Evolutionary conservation across 345 rosid species (phyloP).

Genomic region (Lepidium aucheri): DNA sequence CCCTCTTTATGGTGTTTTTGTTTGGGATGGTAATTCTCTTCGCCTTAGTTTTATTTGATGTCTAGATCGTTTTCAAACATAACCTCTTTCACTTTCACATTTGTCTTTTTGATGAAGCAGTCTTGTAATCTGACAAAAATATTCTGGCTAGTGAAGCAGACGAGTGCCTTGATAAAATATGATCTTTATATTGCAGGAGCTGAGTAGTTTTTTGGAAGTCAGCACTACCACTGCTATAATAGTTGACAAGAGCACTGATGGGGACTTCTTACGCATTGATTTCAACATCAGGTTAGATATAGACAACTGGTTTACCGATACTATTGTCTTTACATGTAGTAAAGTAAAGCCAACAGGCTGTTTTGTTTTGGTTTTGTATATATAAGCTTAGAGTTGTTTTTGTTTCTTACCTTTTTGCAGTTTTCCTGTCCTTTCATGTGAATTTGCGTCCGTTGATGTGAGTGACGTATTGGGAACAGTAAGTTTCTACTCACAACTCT

Average conservation of each 20-base stretch:
- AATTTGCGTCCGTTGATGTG: slow-evolving; percentile 93
- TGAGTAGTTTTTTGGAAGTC: slow-evolving; percentile 67
- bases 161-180: not conserved
- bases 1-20: slow-evolving; percentile 77
- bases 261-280: slow-evolving; percentile 85
- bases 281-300: slow-evolving; percentile 75
- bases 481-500: slow-evolving; percentile 35
- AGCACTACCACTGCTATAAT: slow-evolving; percentile 73
- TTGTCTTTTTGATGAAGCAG: not conserved
- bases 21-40: slow-evolving; percentile 77
- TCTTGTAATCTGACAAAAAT: not conserved
- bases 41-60: not conserved
- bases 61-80: not conserved
- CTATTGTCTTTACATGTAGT: too few relatives aligned
- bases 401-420: slow-evolving; percentile 37
- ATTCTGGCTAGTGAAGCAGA: not conserved
- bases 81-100: not conserved
- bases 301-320: too few relatives aligned
- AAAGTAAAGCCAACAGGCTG: too few relatives aligned
- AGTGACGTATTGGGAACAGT: slow-evolving; percentile 96
- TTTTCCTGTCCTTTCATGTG: slow-evolving; percentile 97
- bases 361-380: too few relatives aligned
- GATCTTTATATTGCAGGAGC: slow-evolving; percentile 46
- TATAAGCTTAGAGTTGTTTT: not conserved
- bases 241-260: slow-evolving; percentile 90